These are phyloP conservation scores for Claviceps quebecensis DNA, from an alignment of 2,329 filamentous ascomycete species.

Conservation along the genomic window DNA sequence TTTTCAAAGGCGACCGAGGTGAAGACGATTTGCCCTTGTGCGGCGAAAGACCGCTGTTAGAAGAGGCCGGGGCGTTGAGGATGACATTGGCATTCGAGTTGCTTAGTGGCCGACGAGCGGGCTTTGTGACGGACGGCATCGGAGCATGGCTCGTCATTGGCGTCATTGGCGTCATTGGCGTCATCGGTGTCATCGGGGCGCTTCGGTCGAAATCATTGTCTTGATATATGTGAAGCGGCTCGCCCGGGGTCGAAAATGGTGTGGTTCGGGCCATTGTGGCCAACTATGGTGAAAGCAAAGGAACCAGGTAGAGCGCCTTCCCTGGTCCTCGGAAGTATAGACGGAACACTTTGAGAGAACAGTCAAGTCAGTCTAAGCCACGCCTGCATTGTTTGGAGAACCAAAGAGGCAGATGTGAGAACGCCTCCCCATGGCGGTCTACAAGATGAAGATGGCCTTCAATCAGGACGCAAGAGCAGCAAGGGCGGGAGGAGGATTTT, in stretches of 20 bases:
- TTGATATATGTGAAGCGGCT: constrained; percentile 38
- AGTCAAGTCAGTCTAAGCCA: not conserved
- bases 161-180: no score
- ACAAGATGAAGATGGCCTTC: not conserved
- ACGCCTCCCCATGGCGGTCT: not conserved
- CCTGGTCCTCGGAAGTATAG: not conserved
- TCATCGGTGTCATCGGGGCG: constrained; percentile 22
- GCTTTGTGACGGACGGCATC: constrained; percentile 37
- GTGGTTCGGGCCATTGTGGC: constrained; percentile 41
- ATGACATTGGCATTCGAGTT: constrained; percentile 46
- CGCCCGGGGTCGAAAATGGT: constrained; percentile 29
- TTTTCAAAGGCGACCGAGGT: constrained; percentile 43
- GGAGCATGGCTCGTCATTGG: constrained; percentile 35
- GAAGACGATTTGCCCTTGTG: constrained; percentile 52
- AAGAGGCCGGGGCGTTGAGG: constrained; percentile 46
- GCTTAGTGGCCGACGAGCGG: constrained; percentile 33
- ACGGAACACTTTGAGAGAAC: not conserved
- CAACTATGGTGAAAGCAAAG: constrained; percentile 10
- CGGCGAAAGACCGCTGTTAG: constrained; percentile 48
- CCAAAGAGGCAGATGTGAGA: not conserved
- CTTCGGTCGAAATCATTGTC: constrained; percentile 34
- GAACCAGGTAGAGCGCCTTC: constrained; percentile 1
- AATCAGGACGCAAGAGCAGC: not conserved
- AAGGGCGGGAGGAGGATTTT: not conserved
- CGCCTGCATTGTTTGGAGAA: not conserved